Base-by-base conservation (phyloP, 139 green algal species). In the Ulvella scutata region DNA sequence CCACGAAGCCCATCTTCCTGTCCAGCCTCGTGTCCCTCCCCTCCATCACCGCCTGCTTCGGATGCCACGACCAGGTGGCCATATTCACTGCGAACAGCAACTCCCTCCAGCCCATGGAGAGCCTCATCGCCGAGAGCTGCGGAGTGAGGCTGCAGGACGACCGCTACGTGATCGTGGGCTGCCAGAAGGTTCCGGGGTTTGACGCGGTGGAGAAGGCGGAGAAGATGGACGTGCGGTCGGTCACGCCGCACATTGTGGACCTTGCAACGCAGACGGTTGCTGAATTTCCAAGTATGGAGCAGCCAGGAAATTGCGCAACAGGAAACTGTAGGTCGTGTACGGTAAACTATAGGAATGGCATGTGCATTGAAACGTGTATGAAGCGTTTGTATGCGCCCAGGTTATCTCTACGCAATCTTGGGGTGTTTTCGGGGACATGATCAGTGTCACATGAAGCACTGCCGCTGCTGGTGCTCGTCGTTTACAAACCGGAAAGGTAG, bases 101-200 rank as follows among this genome's bases (percentile, higher is more conserved):
- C 20, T n/a, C 31, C n/a, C 51, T 67, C 9, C 31, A 36, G 51
- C 51, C 51, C 6, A 67, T 67, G 51, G 31, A 26, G n/a, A 26
- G 33, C n/a, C 51, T 67, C 51, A 67, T 67, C 51, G 33, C 31
- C 20, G 17, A 26, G 13, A 26, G 33, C n/a, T 67, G 51, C 51
- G 51, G 51, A 9, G 51, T 67, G 51, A 67, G 33, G n/a, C 31
- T 67, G n/a, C n/a, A 67, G 51, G 51, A 67, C 51, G 13, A 10
- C n/a, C 51, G 51, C 20, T 67, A 36, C 51, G 6, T 1, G n/a
- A 67, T 67, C 51, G 51, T 67, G n/a, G 51, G 51, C 51, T 67
- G 51, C 51, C n/a, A 67, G 51, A 26, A 67, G n/a, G 51, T 67
- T n/a, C 51, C 51, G n/a, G 51, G 51, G n/a, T 67, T 67, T 29